Conservation (phyloP, 1,139 yeast genomes). For the Zygoascus sp. region DNA sequence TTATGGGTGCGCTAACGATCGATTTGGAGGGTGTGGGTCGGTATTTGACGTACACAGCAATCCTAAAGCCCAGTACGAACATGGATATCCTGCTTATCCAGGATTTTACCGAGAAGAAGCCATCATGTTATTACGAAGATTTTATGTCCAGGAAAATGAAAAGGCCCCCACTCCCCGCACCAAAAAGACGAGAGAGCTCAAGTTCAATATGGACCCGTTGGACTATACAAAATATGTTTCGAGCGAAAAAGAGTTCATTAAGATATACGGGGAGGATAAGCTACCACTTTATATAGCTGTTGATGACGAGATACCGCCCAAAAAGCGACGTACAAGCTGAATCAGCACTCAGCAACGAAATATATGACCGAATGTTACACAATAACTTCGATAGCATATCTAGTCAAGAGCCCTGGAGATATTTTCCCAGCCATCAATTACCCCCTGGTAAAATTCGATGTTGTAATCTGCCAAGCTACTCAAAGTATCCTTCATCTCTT, state of each 20-base stretch:
- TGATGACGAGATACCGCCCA: background rate
- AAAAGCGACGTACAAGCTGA: background rate
- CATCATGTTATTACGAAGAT: constrained; percentile 68
- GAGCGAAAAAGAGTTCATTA: constrained; percentile 42
- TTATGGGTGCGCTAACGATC: constrained; percentile 90
- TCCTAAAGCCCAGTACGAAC: constrained; percentile 30
- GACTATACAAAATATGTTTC: constrained; percentile 46
- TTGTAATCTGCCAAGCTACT: constrained; percentile 69
- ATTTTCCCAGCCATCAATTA: constrained; percentile 64
- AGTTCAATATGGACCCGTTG: constrained; percentile 58
- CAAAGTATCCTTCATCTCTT: constrained; percentile 70
- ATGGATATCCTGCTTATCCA: constrained; percentile 58
- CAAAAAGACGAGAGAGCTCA: constrained; percentile 72
- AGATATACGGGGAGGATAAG: constrained; percentile 45
- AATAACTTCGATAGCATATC: background rate
- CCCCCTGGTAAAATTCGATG: constrained; percentile 66
- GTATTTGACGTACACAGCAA: constrained; percentile 63
- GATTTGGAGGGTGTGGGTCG: constrained; percentile 97
- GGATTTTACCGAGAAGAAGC: constrained; percentile 82
- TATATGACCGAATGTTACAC: background rate
- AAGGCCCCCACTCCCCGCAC: constrained; percentile 78
- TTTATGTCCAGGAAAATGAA: constrained; percentile 79
- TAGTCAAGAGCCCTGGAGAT: constrained; percentile 17
- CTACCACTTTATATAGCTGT: background rate
- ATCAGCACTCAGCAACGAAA: background rate